phyloP scores from a whole-genome alignment of 441 rosid species.

The Pelargonium citronellum region DNA sequence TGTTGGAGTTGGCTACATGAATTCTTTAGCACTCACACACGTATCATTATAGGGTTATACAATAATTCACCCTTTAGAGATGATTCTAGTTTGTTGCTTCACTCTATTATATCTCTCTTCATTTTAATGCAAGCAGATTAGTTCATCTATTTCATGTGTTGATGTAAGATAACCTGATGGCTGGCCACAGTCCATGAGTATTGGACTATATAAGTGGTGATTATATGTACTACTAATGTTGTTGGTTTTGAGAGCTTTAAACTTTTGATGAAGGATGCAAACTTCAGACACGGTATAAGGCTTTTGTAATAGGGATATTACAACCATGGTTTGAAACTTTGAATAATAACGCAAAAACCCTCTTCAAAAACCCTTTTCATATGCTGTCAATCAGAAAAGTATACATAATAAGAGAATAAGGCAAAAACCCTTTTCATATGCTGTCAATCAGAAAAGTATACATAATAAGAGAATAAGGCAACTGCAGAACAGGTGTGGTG shows the following conservation, averaged over 20 bases:
- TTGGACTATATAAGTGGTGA: background rate
- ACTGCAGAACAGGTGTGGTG: background rate
- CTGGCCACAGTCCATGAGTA: background rate
- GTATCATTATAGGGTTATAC: too few relatives aligned
- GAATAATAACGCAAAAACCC: too few relatives aligned
- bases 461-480: background rate
- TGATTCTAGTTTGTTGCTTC: too few relatives aligned
- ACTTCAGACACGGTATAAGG: slow-evolving; percentile 1
- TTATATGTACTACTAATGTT: background rate
- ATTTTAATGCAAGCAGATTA: too few relatives aligned
- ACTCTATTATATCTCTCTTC: too few relatives aligned
- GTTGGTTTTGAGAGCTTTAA: background rate
- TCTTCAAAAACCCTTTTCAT: too few relatives aligned
- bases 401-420: too few relatives aligned
- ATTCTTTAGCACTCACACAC: too few relatives aligned
- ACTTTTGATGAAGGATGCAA: background rate
- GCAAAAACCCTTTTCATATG: too few relatives aligned
- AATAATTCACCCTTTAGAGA: too few relatives aligned
- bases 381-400: too few relatives aligned
- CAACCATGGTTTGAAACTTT: background rate
- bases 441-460: too few relatives aligned
- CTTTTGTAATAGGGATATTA: background rate
- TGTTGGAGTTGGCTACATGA: background rate
- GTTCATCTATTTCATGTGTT: background rate
- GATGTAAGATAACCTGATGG: background rate